Base-by-base conservation (phyloP, 257 asterid species). In the Anisodus tanguticus region DNA sequence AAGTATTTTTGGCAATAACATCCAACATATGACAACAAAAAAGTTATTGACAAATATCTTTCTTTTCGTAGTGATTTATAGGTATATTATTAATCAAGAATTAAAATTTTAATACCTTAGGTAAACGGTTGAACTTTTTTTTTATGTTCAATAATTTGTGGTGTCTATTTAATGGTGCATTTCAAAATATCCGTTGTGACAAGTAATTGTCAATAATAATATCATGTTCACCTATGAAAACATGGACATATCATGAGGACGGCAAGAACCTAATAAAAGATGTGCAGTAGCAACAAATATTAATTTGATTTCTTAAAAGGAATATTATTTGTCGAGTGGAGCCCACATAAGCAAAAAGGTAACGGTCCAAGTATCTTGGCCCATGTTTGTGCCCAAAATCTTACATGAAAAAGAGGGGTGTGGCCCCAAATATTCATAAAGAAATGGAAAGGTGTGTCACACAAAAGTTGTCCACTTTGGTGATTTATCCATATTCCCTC, bases 381-480 rank as follows among this genome's bases (percentile, higher is more conserved):
- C 82, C 72, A 80, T 80, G 71, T 41, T 80, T 58, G 83, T 59
- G 83, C 39, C 57, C 58, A 59, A 45, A 80, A 59, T 80, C 62
- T 49, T 47, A 58, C 41, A 80, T 80, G 58, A 80, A 80, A 68
- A 80, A 63, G 74, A 63, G 6, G 41, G 37, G 83, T 60, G 83
- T 58, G 72, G 72, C 59, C 54, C 69, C 69, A 57, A 8, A 7
- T 37, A 60, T 16, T 17, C 8, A 63, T 80, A 80, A 80, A 80
- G 72, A 80, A 80, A 58, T 80, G 58, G 71, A 80, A 80, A 80
- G 83, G 43, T 80, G 72, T 60, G 83, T 80, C 62, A 74, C 43
- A 63, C 83, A 41, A 80, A 80, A 80, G 83, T 47, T 60, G 55
- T 64, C 83, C 83, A 80, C 83, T 80, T 59, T 80, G 58, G 72